Evolutionary conservation across 441 rosid species (phyloP), one percentile per base, ranked within the genome.

Genomic region (Euphorbia schlechtendalii): DNA sequence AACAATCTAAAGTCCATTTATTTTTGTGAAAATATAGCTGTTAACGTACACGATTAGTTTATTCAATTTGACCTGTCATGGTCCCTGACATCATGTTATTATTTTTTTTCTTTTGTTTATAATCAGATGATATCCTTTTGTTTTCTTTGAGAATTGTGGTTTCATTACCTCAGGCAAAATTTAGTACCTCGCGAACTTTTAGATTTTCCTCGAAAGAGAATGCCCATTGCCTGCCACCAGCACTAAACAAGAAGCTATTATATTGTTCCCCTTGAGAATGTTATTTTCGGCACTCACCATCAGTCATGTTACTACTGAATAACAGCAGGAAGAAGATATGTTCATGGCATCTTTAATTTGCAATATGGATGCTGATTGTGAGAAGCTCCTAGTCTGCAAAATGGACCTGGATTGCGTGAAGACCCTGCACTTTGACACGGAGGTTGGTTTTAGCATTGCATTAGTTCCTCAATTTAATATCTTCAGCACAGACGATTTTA

Each of bases 261-360:
- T 52, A 53, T n/a, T 20, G 58, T 30, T 64, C n/a, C 28, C 17
- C 41, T 56, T 49, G 40, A 53, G 17, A 49, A 36, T 22, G 11
- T 36, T 22, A 28, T 48, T 53, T 28, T 61, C 14, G 20, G 12
- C 28, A 0, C 17, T 60, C 49, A 53, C 41, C 21, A 6, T 21
- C 11, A 22, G 54, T 18, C 63, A 36, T 24, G 3, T 7, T 59
- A 1, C 43, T 66, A 48, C 61, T 76, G 71, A 76, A 61, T 32
- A 71, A 75, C 82, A 94, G 99, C 22, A 74, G 72, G 99, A 90
- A 67, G 81, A 83, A 80, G 91, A 83, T 68, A 76, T 89, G 76
- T 90, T 87, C 84, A 81, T 89, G 96, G 76, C 85, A 55, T 94
- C 99, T 63, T 71, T 94, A 80, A 94, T 90, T 78, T 87, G 99